phyloP scores from a whole-genome alignment of 2,329 filamentous ascomycete genomes.

The Parafenestella ontariensis region DNA sequence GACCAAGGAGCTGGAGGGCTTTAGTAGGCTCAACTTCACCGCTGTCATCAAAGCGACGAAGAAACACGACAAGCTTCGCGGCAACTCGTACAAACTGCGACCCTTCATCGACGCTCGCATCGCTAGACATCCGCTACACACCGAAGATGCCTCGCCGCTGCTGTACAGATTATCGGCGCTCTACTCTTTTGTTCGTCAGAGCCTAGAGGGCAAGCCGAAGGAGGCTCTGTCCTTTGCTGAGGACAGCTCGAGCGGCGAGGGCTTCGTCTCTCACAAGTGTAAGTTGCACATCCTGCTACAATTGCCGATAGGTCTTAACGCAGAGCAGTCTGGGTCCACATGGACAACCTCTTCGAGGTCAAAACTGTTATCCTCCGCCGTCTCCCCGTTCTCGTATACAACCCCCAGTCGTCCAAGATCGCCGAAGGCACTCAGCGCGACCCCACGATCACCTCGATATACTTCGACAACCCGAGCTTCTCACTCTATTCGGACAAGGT shows the following conservation, averaged over 20 bases:
- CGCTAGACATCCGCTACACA: slow-evolving; percentile 90
- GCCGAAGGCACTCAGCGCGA: slow-evolving; percentile 79
- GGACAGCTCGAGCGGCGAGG: slow-evolving; percentile 59
- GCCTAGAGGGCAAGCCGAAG: slow-evolving; percentile 68
- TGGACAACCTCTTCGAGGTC: slow-evolving; percentile 93
- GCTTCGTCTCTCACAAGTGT: slow-evolving; percentile 88
- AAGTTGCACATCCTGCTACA: slow-evolving; percentile 42
- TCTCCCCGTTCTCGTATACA: slow-evolving; percentile 91
- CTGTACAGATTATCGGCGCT: slow-evolving; percentile 89
- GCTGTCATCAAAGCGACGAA: slow-evolving; percentile 98
- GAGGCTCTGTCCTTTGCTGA: slow-evolving; percentile 56
- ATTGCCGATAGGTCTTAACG: slow-evolving; percentile 40
- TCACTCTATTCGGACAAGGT: slow-evolving; percentile 87
- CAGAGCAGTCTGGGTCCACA: slow-evolving; percentile 83
- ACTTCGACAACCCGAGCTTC: slow-evolving; percentile 91
- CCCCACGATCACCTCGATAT: slow-evolving; percentile 91
- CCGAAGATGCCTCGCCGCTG: slow-evolving; percentile 89
- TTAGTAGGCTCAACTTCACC: slow-evolving; percentile 95
- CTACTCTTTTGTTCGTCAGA: slow-evolving; percentile 92
- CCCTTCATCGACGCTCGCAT: slow-evolving; percentile 91
- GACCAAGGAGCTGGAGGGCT: slow-evolving; percentile 91
- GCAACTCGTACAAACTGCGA: slow-evolving; percentile 83
- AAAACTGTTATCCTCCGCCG: slow-evolving; percentile 94
- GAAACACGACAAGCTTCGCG: slow-evolving; percentile 96
- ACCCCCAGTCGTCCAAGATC: slow-evolving; percentile 82